Evolutionary conservation across 176 grass and related monocot genomes (phyloP).

Genomic region (Hordeum marinum): DNA sequence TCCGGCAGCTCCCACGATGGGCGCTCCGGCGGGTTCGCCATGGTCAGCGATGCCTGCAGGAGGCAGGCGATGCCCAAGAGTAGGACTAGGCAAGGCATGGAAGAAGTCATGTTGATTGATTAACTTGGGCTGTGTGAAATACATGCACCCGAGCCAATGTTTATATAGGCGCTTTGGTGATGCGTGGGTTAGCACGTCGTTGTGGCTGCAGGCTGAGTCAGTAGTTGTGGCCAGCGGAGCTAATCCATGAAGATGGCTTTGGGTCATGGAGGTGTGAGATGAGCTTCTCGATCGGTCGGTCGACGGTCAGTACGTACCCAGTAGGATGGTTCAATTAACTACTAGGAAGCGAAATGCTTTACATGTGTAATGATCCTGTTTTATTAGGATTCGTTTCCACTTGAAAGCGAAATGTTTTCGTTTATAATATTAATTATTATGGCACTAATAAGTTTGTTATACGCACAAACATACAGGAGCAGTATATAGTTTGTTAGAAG

Average conservation of each 20-base stretch:
- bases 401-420: not conserved
- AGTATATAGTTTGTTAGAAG: not conserved
- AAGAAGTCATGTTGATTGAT: constrained; percentile 4
- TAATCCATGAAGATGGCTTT: not conserved
- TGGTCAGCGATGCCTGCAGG: not conserved
- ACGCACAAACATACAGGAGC: not conserved
- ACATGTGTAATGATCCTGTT: not conserved
- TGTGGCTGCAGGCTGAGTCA: not conserved
- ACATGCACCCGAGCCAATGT: not conserved
- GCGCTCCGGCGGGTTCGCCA: not conserved
- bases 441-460: no score
- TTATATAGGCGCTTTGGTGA: constrained; percentile 10
- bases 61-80: not conserved
- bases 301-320: not conserved
- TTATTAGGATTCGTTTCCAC: not conserved
- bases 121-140: not conserved
- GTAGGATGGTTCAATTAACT: not conserved
- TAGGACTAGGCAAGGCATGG: not conserved
- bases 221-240: no score
- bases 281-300: not conserved
- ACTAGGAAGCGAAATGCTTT: not conserved
- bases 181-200: not conserved
- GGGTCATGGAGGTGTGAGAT: not conserved
- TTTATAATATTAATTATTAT: no score
- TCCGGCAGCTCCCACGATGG: not conserved